Conservation (phyloP, 768 basidiomycete species). For the Naganishia vaughanmartiniae region DNA sequence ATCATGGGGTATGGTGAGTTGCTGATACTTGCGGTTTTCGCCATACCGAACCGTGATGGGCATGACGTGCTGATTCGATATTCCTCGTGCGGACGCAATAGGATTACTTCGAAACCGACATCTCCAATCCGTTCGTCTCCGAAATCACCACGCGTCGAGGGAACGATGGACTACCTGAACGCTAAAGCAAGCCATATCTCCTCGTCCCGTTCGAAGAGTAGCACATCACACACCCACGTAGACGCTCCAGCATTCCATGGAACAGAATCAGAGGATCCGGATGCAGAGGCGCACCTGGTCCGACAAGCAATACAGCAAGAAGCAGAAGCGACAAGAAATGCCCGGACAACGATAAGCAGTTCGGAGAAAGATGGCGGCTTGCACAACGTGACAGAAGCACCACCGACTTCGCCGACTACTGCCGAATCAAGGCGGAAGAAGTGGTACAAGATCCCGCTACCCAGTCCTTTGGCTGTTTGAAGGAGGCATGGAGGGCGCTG, state of each 20-base stretch:
- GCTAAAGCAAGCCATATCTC: background rate
- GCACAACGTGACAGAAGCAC: background rate
- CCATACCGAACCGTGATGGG: background rate
- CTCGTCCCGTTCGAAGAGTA: background rate
- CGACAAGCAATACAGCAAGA: slow-evolving; percentile 4
- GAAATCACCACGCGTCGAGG: background rate
- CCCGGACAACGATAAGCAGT: background rate
- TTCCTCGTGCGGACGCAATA: background rate
- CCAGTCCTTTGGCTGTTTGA: slow-evolving; percentile 2
- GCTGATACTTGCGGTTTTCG: no score
- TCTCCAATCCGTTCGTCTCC: background rate
- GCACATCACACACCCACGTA: background rate
- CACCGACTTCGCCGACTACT: background rate
- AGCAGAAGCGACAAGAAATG: background rate
- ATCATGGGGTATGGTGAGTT: slow-evolving; percentile 16
- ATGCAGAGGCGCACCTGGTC: background rate
- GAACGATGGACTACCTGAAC: background rate
- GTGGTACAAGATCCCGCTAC: slow-evolving; percentile 20
- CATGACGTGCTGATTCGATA: background rate
- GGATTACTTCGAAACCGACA: slow-evolving; percentile 13
- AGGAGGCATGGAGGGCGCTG: no score
- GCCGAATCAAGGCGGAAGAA: background rate
- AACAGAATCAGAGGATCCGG: background rate
- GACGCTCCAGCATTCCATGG: background rate
- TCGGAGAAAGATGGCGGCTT: background rate